Evolutionary conservation across 495 filamentous ascomycete species (phyloP), one percentile per base, ranked within the genome.

Genomic region (Usnea hakonensis): DNA sequence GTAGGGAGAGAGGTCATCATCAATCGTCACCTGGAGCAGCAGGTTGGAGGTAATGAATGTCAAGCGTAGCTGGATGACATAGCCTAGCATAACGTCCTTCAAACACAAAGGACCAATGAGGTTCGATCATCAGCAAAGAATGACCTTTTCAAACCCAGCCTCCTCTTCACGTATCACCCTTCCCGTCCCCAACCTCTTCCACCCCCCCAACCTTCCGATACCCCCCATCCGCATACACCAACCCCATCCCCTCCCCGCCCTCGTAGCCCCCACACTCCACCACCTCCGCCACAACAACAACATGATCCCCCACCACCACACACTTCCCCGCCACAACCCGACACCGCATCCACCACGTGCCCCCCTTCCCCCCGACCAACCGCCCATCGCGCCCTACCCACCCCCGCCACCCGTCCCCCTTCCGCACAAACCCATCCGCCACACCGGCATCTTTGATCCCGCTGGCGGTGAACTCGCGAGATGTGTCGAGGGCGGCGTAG

Each of bases 401-500:
- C 5, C 44, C 19, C 21, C 32, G 16, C 21, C 59, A 40, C 23
- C 26, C 32, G 11, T 2, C 50, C 3, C 55, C 41, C 1, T 16
- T 32, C 14, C 21, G 8, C 9, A 28, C 62, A 55, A 76, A 19
- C 78, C 16, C 75, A n/a, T 74, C 64, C 5, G 79, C 79, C 2
- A 78, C 70, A 1, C 36, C 19, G 63, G 69, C 8, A 72, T 73
- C 11, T 70, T 76, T 7, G 62, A 69, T 37, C 58, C 61, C 17
- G 60, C 60, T 14, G 72, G 73, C 36, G 70, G 35, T 66, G 66
- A 82, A 81, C 2, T 72, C 67, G 5, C 69, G 61, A 0, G 75
- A 83, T 9, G 70, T 63, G 38, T 76, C 67, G 5, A 95, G 77
- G 0, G 88, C 87, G 61, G 78, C 76, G 40, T 86, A 74, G 4